Evolutionary conservation across 345 rosid genomes (phyloP).

Genomic region (Camelina hispida): DNA sequence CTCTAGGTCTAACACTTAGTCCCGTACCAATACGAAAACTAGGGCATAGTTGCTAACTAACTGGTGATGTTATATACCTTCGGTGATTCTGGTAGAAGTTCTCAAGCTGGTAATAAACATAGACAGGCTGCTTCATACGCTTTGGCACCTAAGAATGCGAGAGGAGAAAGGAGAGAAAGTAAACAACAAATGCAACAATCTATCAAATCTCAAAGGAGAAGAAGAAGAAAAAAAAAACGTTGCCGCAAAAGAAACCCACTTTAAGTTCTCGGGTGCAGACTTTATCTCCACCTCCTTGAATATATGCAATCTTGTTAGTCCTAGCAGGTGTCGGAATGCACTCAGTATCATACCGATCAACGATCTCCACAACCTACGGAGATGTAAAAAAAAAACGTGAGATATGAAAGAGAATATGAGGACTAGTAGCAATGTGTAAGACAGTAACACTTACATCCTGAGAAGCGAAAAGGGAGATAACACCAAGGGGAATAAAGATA

Average conservation of each 20-base stretch:
- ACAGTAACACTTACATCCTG: slow-evolving; percentile 62
- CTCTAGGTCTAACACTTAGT: slow-evolving; percentile 11
- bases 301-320: slow-evolving; percentile 63
- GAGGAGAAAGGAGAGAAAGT: slow-evolving; percentile 30
- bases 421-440: slow-evolving; percentile 17
- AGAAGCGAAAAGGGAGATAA: slow-evolving; percentile 88
- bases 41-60: background rate
- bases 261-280: slow-evolving; percentile 57
- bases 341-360: slow-evolving; percentile 72
- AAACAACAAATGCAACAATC: slow-evolving; percentile 21
- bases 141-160: slow-evolving; percentile 62
- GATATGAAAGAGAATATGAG: slow-evolving; percentile 12
- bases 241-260: slow-evolving; percentile 49
- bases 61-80: slow-evolving; percentile 53
- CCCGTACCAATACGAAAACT: background rate
- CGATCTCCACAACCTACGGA: slow-evolving; percentile 86
- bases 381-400: slow-evolving; percentile 17
- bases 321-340: slow-evolving; percentile 66
- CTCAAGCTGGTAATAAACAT: slow-evolving; percentile 96
- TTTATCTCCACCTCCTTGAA: slow-evolving; percentile 58
- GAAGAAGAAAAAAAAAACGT: background rate
- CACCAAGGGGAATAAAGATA: slow-evolving; percentile 93
- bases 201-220: background rate
- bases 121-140: slow-evolving; percentile 84
- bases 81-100: slow-evolving; percentile 99